Evolutionary conservation across 306 rosid species (phyloP).

Genomic region (Cyamopsis tetragonoloba): DNA sequence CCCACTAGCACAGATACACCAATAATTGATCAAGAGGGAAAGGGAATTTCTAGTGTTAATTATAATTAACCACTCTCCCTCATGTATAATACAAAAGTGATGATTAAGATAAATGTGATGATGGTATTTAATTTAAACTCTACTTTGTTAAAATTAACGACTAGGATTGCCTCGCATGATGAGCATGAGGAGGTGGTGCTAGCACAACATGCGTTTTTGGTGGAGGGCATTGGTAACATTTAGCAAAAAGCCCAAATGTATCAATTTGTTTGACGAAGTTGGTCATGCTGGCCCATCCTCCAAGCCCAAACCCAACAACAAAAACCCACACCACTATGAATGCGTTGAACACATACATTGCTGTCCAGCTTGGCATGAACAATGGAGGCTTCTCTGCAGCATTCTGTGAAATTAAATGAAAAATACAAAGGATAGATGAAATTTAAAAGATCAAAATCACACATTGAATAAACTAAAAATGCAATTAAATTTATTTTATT

Average conservation of each 20-base stretch:
- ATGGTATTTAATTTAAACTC: no score
- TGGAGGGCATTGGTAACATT: conserved; percentile 84
- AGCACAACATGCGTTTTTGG: conserved; percentile 17
- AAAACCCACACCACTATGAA: conserved; percentile 73
- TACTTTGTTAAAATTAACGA: neutral
- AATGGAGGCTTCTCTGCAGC: conserved; percentile 93
- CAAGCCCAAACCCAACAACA: conserved; percentile 87
- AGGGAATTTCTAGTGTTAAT: no score
- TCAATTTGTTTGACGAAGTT: conserved; percentile 74
- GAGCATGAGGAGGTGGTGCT: conserved; percentile 33
- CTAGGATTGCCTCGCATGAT: conserved; percentile 19
- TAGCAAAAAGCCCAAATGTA: conserved; percentile 85
- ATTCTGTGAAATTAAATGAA: conserved; percentile 42
- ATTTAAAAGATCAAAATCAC: no score
- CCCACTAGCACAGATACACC: conserved; percentile 44
- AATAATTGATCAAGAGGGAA: conserved; percentile 35
- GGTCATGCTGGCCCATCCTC: conserved; percentile 97
- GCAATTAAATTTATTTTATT: neutral
- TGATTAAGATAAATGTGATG: conserved; percentile 20
- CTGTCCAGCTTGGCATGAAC: conserved; percentile 83
- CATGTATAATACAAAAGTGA: conserved; percentile 64
- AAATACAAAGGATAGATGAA: neutral
- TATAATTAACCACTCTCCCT: conserved; percentile 46
- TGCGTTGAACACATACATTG: conserved; percentile 57
- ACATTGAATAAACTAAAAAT: no score